phyloP scores from a whole-genome alignment of 1,284 basidiomycete species.

The Moesziomyces globuligerus region DNA sequence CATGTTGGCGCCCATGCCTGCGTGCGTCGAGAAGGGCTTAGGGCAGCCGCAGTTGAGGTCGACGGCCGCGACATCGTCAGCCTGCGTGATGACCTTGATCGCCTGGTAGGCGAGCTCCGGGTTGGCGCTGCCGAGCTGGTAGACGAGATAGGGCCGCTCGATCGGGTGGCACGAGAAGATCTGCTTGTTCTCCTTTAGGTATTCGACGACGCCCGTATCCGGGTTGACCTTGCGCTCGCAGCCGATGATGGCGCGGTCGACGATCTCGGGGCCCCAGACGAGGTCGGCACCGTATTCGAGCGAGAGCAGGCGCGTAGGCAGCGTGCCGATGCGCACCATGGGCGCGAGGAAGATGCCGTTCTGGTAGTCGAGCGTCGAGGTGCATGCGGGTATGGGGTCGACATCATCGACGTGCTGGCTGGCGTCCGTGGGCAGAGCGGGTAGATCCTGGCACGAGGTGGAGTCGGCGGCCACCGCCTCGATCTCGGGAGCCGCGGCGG shows the following conservation, averaged over 20 bases:
- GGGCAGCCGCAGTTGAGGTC: constrained; percentile 90
- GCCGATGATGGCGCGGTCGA: constrained; percentile 95
- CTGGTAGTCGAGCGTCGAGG: constrained; percentile 28
- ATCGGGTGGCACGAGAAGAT: constrained; percentile 94
- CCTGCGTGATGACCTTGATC: constrained; percentile 80
- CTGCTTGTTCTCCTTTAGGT: constrained; percentile 76
- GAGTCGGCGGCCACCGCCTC: constrained; percentile 40
- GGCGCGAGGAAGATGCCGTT: constrained; percentile 64
- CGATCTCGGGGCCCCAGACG: constrained; percentile 96
- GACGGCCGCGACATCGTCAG: constrained; percentile 85
- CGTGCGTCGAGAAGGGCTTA: constrained; percentile 92
- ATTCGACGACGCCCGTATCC: constrained; percentile 89
- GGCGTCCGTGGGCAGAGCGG: constrained; percentile 6
- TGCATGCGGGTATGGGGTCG: constrained; percentile 34
- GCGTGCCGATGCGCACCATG: constrained; percentile 64
- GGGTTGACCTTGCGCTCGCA: constrained; percentile 83
- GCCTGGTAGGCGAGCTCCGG: constrained; percentile 91
- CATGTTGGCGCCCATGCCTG: constrained; percentile 96
- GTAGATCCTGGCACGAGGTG: constrained; percentile 25
- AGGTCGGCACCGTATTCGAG: constrained; percentile 92
- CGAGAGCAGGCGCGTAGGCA: constrained; percentile 84
- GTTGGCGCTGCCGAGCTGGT: constrained; percentile 89
- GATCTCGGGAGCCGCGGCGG: constrained; percentile 10
- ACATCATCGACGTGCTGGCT: constrained; percentile 30
- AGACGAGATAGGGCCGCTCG: constrained; percentile 71